Evolutionary conservation across 345 rosid species (phyloP), one percentile per base, ranked within the genome.

Genomic region (Ricinus communis): DNA sequence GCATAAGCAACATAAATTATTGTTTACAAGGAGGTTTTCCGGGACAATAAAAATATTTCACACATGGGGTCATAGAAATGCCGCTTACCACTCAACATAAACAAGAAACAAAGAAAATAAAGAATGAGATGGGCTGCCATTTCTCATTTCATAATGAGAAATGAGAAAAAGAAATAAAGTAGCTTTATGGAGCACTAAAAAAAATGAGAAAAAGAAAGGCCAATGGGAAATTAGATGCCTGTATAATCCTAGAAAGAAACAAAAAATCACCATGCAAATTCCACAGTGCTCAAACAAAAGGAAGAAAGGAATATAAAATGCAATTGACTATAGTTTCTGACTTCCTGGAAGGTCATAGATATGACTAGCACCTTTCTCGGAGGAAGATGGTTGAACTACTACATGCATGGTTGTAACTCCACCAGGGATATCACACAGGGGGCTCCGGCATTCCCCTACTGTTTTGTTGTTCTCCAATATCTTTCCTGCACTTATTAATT

Each of bases 381-480:
- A 6, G 8, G 90, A 51, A 18, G 91, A 88, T 47, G 92, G 92
- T 78, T 95, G 97, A 82, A 95, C 89, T 76, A 95, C 85, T 31
- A 95, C 97, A 25, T 95, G 99, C 97, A 95, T 95, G 38, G 99
- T 95, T 74, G 96, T 95, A 65, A 95, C 91, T 52, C 93, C 91
- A 31, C 92, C 96, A 19, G 91, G 92, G 41, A 87, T 79, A 75
- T 87, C 92, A 73, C 89, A 86, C 25, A 95, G 83, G 4, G 97
- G 96, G 74, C 91, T 92, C 71, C 79, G 88, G 73, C 96, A 95
- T 68, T 90, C 97, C 28, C 87, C 88, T 40, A 92, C 74, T 3
- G 90, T 92, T 81, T 85, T 87, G 83, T 72, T 90, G 86, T 90
- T 95, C 73, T 90, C 99, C 79, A 95, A 83, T 79, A 95, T 83